A percentile compares a stretch with the other conserved stretches of the same genome.
These are phyloP conservation scores for Stachybotrys elegans DNA, from an alignment of 2,329 filamentous ascomycete genomes.

Conservation along the genomic window DNA sequence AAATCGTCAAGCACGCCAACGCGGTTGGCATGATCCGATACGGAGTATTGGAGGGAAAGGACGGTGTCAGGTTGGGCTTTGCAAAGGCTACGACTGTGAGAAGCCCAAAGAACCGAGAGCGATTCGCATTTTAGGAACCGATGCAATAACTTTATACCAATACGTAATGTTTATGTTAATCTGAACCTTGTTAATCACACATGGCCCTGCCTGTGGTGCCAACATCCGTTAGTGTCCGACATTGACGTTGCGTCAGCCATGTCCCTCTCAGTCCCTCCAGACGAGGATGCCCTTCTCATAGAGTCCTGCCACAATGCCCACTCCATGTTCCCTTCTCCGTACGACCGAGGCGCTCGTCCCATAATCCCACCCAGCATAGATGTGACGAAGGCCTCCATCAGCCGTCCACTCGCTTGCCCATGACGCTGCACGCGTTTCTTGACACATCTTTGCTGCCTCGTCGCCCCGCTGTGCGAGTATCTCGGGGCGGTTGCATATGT, in stretches of 20 bases:
- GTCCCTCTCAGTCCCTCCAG: slow-evolving; percentile 18
- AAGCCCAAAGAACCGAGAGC: slow-evolving; percentile 13
- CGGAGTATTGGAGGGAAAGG: slow-evolving; percentile 14
- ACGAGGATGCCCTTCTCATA: slow-evolving; percentile 30
- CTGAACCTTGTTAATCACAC: too few relatives aligned
- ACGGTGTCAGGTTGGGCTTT: slow-evolving; percentile 15
- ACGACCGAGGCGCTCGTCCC: slow-evolving; percentile 27
- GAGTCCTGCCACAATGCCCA: slow-evolving; percentile 30
- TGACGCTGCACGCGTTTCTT: slow-evolving; percentile 11
- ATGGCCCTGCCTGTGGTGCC: too few relatives aligned
- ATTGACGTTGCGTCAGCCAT: too few relatives aligned
- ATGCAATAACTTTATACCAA: too few relatives aligned
- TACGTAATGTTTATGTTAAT: too few relatives aligned
- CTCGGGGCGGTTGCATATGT: slow-evolving; percentile 26
- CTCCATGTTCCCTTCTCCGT: slow-evolving; percentile 19
- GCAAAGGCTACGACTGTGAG: slow-evolving; percentile 11
- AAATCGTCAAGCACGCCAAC: slow-evolving; percentile 10
- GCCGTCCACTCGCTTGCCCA: slow-evolving; percentile 32
- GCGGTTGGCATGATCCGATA: slow-evolving; percentile 12
- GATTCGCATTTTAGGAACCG: slow-evolving; percentile 7
- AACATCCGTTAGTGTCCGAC: too few relatives aligned
- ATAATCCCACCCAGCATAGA: slow-evolving; percentile 28
- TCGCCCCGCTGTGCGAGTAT: slow-evolving; percentile 16
- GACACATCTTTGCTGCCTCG: neutral
- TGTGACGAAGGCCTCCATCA: slow-evolving; percentile 20